Conservation (phyloP, 768 basidiomycete species). For the Pleurotus eryngii region DNA sequence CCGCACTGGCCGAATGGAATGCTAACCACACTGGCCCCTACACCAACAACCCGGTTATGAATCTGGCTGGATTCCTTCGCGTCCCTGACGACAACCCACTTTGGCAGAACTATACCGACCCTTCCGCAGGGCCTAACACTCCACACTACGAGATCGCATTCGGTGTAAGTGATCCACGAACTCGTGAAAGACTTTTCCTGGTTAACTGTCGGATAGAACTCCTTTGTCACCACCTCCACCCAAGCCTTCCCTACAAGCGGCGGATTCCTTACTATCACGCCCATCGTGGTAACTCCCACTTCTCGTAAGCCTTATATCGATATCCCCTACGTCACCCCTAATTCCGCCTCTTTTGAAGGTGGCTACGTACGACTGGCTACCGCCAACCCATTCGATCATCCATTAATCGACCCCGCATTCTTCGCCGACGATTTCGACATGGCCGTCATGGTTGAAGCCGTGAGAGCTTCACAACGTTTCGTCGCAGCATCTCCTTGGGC, state of each 20-base stretch:
- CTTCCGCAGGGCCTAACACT: constrained; percentile 18
- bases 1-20: constrained; percentile 25
- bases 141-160: constrained; percentile 20
- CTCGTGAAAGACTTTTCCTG: not conserved
- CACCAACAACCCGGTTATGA: not conserved
- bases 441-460: constrained; percentile 20
- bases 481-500: constrained; percentile 21
- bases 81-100: constrained; percentile 14
- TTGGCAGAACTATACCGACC: constrained; percentile 17
- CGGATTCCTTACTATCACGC: constrained; percentile 25
- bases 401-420: constrained; percentile 49
- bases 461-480: constrained; percentile 22
- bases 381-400: constrained; percentile 41
- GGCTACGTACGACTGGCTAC: constrained; percentile 36
- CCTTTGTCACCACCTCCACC: constrained; percentile 12
- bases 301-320: not conserved
- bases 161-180: constrained; percentile 7
- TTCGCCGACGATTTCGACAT: constrained; percentile 30
- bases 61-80: constrained; percentile 18
- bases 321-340: no score
- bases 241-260: constrained; percentile 21
- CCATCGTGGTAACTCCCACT: constrained; percentile 14
- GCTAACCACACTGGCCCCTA: constrained; percentile 15
- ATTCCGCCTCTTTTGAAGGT: constrained; percentile 17
- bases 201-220: not conserved